Percentiles rank a stretch among this genome's conserved stretches.
These are phyloP conservation scores for Podosphaera xanthii DNA, from an alignment of 2,329 filamentous ascomycete genomes.

Conservation along the genomic window DNA sequence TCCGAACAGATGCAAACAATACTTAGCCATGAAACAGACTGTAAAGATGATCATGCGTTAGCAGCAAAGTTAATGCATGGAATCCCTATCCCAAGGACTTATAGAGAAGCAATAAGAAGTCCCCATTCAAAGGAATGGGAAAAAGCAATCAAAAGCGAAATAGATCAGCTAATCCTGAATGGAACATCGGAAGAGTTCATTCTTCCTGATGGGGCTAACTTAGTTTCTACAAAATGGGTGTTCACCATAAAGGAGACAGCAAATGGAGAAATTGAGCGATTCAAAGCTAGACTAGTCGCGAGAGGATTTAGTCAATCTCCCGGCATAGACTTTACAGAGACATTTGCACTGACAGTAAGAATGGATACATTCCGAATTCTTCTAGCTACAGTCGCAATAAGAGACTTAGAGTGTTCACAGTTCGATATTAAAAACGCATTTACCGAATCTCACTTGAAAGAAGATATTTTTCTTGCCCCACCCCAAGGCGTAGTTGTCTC, in stretches of 20 bases:
- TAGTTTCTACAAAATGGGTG: background rate
- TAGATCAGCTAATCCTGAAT: background rate
- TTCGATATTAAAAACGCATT: constrained; percentile 1
- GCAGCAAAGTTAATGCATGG: background rate
- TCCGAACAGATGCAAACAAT: background rate
- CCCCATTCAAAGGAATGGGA: background rate
- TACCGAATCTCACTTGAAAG: background rate
- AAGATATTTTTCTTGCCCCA: background rate
- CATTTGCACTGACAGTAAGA: background rate
- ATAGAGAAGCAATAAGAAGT: background rate
- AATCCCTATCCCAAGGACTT: background rate
- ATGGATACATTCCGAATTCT: background rate
- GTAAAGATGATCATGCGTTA: background rate
- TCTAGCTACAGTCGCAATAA: background rate
- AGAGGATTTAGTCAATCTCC: background rate
- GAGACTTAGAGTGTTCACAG: background rate
- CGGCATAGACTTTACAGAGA: background rate
- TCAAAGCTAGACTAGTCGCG: background rate
- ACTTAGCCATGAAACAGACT: background rate
- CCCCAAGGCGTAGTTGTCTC: background rate
- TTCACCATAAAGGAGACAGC: background rate
- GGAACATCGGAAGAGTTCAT: background rate
- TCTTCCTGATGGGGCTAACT: background rate
- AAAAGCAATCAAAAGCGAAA: background rate
- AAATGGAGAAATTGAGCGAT: background rate